Percentiles rank a stretch among this genome's conserved stretches.
Evolutionary conservation across 2,329 filamentous ascomycete genomes (phyloP).

Genomic region (Phaeoacremonium minimum): DNA sequence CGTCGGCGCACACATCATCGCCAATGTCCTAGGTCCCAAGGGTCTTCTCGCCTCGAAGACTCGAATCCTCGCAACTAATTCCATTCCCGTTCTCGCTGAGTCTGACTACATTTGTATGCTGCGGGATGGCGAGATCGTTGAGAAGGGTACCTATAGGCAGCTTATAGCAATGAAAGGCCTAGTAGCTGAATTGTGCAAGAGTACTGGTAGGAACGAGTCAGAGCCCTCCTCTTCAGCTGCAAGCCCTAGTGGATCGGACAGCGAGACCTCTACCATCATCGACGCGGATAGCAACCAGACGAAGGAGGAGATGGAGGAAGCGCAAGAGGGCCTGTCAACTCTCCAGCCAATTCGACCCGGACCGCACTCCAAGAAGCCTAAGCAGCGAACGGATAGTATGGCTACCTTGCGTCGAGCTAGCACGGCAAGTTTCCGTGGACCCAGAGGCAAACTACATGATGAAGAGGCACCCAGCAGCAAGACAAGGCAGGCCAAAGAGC

Average conservation of each 20-base stretch:
- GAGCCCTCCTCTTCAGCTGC: slow-evolving; percentile 26
- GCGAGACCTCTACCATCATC: slow-evolving; percentile 54
- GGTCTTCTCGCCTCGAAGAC: slow-evolving; percentile 84
- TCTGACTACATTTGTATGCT: slow-evolving; percentile 86
- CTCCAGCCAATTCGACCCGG: slow-evolving; percentile 31
- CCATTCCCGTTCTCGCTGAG: slow-evolving; percentile 84
- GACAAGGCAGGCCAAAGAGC: slow-evolving; percentile 83
- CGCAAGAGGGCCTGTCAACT: slow-evolving; percentile 71
- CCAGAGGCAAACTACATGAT: slow-evolving; percentile 77
- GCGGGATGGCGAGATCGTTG: slow-evolving; percentile 75
- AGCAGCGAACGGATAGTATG: slow-evolving; percentile 64
- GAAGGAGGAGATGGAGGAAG: slow-evolving; percentile 68
- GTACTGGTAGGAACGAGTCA: slow-evolving; percentile 57
- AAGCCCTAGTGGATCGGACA: slow-evolving; percentile 33
- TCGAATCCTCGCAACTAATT: slow-evolving; percentile 89
- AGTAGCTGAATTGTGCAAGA: slow-evolving; percentile 78
- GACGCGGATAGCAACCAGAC: slow-evolving; percentile 48
- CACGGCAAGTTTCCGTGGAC: slow-evolving; percentile 82
- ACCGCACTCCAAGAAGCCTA: slow-evolving; percentile 27
- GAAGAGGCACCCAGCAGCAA: slow-evolving; percentile 74
- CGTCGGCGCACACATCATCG: slow-evolving; percentile 89
- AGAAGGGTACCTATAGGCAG: slow-evolving; percentile 87
- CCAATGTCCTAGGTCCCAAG: slow-evolving; percentile 83
- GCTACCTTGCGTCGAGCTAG: slow-evolving; percentile 84
- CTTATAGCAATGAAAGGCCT: slow-evolving; percentile 92